Evolutionary conservation across 805 yeast genomes (phyloP).

Genomic region (Kazachstania martiniae): DNA sequence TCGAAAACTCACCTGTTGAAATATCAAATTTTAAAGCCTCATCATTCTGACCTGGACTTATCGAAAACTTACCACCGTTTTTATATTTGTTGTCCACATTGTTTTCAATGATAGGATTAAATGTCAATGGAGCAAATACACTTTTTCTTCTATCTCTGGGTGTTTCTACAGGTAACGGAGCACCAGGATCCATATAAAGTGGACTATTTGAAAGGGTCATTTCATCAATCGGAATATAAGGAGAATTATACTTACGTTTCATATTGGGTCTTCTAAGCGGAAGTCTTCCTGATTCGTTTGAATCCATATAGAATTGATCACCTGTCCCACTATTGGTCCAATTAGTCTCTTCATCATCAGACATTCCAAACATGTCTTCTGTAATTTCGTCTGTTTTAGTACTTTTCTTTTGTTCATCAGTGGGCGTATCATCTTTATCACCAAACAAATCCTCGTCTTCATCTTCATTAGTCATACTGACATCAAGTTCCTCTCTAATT

Average conservation of each 20-base stretch:
- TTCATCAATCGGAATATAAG: slow-evolving; percentile 49
- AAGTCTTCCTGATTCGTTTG: background rate
- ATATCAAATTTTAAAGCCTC: slow-evolving; percentile 26
- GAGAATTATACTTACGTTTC: slow-evolving; percentile 24
- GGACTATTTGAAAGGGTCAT: slow-evolving; percentile 46
- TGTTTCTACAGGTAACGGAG: slow-evolving; percentile 55
- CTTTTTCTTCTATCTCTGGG: slow-evolving; percentile 43
- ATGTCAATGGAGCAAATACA: slow-evolving; percentile 70
- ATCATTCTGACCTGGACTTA: slow-evolving; percentile 21
- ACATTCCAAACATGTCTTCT: slow-evolving; percentile 25
- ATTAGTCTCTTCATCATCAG: slow-evolving; percentile 19
- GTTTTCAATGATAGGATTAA: slow-evolving; percentile 67
- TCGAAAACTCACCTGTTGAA: slow-evolving; percentile 21
- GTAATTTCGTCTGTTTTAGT: slow-evolving; percentile 19
- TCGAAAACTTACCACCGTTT: slow-evolving; percentile 79
- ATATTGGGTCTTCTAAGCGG: slow-evolving; percentile 5
- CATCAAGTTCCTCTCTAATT: background rate
- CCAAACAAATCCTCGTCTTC: slow-evolving; percentile 30
- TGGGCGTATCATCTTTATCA: slow-evolving; percentile 24
- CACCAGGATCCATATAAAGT: slow-evolving; percentile 70
- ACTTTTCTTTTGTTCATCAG: slow-evolving; percentile 7
- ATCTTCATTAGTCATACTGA: slow-evolving; percentile 15
- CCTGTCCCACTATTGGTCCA: slow-evolving; percentile 3
- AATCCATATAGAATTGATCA: background rate
- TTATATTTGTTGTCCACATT: slow-evolving; percentile 79